phyloP scores from a whole-genome alignment of 352 stramenopile species.

The Blastocystis sp. region DNA sequence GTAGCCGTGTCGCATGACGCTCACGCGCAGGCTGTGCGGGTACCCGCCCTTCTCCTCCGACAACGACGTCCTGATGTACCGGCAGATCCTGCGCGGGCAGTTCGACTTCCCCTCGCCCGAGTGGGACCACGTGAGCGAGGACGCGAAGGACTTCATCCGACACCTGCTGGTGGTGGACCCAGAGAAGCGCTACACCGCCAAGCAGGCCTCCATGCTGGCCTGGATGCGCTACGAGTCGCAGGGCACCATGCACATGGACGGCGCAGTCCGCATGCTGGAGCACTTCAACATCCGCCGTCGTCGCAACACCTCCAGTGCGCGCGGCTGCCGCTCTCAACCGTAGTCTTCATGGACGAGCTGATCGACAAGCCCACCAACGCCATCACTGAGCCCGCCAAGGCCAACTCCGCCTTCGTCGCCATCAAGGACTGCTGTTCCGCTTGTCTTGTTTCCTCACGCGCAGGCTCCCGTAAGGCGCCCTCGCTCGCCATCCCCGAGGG shows the following conservation, averaged over 20 bases:
- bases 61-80: conserved; percentile 86
- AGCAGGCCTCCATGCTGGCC: conserved; percentile 60
- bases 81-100: conserved; percentile 81
- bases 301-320: conserved; percentile 55
- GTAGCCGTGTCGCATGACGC: conserved; percentile 71
- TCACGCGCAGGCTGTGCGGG: conserved; percentile 72
- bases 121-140: conserved; percentile 83
- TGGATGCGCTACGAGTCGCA: conserved; percentile 70
- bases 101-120: conserved; percentile 84
- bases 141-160: conserved; percentile 84
- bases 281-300: conserved; percentile 67
- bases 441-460: neutral
- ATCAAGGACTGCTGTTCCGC: conserved; percentile 31
- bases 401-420: conserved; percentile 3
- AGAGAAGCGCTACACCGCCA: conserved; percentile 75
- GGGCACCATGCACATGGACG: conserved; percentile 69
- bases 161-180: conserved; percentile 82
- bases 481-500: conserved; percentile 55
- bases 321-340: neutral
- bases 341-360: conserved; percentile 68
- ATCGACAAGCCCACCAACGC: conserved; percentile 19
- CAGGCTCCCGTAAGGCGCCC: conserved; percentile 63
- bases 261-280: conserved; percentile 66
- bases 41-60: conserved; percentile 86
- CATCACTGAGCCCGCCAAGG: conserved; percentile 18